Conservation (phyloP, 805 yeast species). For the Lipomyces chichibuensis region DNA sequence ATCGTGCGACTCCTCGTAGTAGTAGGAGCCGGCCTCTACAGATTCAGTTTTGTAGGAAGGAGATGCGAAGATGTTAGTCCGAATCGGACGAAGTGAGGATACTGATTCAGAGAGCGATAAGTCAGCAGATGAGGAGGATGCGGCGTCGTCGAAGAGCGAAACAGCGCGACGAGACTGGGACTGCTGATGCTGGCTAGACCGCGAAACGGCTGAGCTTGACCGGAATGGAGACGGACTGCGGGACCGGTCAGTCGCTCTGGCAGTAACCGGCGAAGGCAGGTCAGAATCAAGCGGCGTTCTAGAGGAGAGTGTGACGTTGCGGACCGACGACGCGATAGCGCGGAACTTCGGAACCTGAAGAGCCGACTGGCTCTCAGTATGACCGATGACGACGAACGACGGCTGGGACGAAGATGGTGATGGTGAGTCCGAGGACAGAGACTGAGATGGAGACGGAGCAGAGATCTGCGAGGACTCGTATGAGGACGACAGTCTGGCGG, state of each 20-base stretch:
- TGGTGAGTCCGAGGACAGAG: background rate
- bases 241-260: background rate
- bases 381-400: constrained; percentile 2
- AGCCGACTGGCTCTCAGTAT: constrained; percentile 8
- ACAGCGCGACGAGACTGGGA: constrained; percentile 22
- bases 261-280: constrained; percentile 13
- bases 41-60: background rate
- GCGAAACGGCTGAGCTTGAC: constrained; percentile 2
- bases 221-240: constrained; percentile 5
- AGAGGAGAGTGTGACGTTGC: constrained; percentile 1
- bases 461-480: background rate
- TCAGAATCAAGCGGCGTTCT: background rate
- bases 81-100: background rate
- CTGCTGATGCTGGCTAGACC: background rate
- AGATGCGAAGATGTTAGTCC: background rate
- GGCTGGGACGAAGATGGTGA: constrained; percentile 4
- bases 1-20: background rate
- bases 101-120: background rate
- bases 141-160: constrained; percentile 18
- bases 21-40: background rate
- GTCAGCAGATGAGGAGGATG: constrained; percentile 14
- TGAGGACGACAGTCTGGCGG: constrained; percentile 19
- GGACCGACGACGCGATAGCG: constrained; percentile 5
- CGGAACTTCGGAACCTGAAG: background rate
- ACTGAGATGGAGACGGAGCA: background rate